Evolutionary conservation across 2,329 filamentous ascomycete species (phyloP).

Genomic region (Colletotrichum tropicale): DNA sequence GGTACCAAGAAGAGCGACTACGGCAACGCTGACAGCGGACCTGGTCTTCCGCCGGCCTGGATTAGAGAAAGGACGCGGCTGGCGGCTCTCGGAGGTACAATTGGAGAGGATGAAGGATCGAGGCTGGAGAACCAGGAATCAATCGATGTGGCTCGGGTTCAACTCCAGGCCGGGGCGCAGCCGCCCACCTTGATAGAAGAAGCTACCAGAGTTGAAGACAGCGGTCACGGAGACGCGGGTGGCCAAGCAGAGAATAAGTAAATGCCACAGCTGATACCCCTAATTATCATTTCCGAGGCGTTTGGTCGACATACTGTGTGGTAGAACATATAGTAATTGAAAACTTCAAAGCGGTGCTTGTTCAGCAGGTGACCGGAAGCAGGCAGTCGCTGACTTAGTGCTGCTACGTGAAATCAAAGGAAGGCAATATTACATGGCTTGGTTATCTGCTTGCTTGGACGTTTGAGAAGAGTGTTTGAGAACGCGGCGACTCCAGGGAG

Average conservation of each 20-base stretch:
- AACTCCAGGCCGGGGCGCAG: conserved; percentile 3
- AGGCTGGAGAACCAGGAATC: conserved; percentile 4
- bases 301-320: background rate
- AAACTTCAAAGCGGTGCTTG: background rate
- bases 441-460: background rate
- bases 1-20: conserved; percentile 73
- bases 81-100: background rate
- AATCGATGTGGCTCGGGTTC: conserved; percentile 19
- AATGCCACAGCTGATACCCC: conserved; percentile 1
- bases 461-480: background rate
- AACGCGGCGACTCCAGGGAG: background rate
- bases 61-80: conserved; percentile 33
- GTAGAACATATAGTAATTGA: background rate
- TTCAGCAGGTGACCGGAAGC: background rate
- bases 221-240: background rate
- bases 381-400: background rate
- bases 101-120: background rate
- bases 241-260: background rate
- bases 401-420: background rate
- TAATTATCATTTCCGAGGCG: background rate
- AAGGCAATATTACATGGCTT: background rate
- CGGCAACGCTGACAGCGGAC: conserved; percentile 68
- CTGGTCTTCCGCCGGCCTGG: conserved; percentile 66
- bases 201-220: background rate
- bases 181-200: background rate